A percentile compares a stretch with the other conserved stretches of the same genome.
Conservation (phyloP, 2,329 filamentous ascomycete genomes). For the Curvularia eragrostidis region DNA sequence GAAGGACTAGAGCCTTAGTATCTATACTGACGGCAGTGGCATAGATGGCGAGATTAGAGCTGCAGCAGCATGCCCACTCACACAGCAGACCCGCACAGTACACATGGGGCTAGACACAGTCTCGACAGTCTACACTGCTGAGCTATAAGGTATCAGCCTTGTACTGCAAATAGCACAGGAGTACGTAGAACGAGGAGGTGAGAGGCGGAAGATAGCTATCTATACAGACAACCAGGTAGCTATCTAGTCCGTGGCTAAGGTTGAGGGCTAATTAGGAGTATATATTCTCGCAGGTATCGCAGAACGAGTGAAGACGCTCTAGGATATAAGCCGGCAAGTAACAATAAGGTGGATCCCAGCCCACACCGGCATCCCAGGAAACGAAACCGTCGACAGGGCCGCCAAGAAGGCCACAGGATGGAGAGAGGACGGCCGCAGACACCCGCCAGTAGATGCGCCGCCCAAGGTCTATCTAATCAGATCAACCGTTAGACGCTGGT, state of each 20-base stretch:
- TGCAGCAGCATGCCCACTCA: conserved; percentile 23
- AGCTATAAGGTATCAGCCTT: conserved; percentile 28
- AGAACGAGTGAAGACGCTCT: conserved; percentile 19
- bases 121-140: conserved; percentile 23
- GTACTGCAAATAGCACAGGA: conserved; percentile 25
- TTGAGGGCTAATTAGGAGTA: too few relatives aligned
- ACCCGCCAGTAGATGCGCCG: too few relatives aligned
- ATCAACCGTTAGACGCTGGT: too few relatives aligned
- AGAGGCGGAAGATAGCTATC: conserved; percentile 16
- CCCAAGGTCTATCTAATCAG: too few relatives aligned
- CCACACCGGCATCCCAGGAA: neutral
- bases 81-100: conserved; percentile 17
- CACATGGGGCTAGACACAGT: conserved; percentile 19
- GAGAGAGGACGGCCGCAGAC: too few relatives aligned
- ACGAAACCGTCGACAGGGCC: too few relatives aligned
- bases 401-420: too few relatives aligned
- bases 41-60: conserved; percentile 23
- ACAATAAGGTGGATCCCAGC: conserved; percentile 2
- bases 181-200: conserved; percentile 17
- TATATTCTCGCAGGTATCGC: too few relatives aligned
- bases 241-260: conserved; percentile 24
- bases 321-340: conserved; percentile 3
- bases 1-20: conserved; percentile 22
- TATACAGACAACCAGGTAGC: conserved; percentile 29
- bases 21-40: conserved; percentile 30